Conservation (phyloP, 352 stramenopile genomes). For the Globisporangium recalcitrans region DNA sequence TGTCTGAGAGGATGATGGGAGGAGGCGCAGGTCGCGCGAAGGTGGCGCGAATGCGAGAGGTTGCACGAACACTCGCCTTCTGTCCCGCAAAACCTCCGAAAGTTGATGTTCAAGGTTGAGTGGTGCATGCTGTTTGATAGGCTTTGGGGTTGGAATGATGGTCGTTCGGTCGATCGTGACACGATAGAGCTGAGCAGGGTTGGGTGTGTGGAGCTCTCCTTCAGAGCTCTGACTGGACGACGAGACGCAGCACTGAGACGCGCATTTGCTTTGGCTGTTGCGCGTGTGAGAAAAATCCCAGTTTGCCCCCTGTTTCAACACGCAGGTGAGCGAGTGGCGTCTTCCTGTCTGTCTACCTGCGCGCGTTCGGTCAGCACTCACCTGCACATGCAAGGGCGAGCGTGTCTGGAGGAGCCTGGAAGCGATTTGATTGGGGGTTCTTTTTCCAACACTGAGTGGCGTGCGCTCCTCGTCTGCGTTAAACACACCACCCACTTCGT, state of each 20-base stretch:
- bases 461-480: conserved; percentile 3
- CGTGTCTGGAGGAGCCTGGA: background rate
- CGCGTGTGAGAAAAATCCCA: background rate
- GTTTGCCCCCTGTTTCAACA: background rate
- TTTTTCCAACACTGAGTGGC: conserved; percentile 4
- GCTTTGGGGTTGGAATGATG: conserved; percentile 2
- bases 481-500: background rate
- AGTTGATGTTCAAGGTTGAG: conserved; percentile 6
- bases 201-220: background rate
- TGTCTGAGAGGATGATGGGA: conserved; percentile 2
- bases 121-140: conserved; percentile 3
- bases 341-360: too few species aligned
- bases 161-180: background rate
- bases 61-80: background rate
- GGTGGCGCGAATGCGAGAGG: conserved; percentile 5
- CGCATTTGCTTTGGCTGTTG: background rate
- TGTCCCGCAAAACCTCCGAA: conserved; percentile 5
- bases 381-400: too few species aligned
- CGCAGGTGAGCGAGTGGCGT: background rate
- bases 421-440: conserved; percentile 15
- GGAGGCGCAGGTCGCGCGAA: conserved; percentile 7
- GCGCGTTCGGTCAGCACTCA: too few species aligned
- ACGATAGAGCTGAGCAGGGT: background rate
- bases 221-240: conserved; percentile 7
- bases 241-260: background rate